These are phyloP conservation scores for Psidium guajava DNA, from an alignment of 345 rosid species.

Conservation along the genomic window DNA sequence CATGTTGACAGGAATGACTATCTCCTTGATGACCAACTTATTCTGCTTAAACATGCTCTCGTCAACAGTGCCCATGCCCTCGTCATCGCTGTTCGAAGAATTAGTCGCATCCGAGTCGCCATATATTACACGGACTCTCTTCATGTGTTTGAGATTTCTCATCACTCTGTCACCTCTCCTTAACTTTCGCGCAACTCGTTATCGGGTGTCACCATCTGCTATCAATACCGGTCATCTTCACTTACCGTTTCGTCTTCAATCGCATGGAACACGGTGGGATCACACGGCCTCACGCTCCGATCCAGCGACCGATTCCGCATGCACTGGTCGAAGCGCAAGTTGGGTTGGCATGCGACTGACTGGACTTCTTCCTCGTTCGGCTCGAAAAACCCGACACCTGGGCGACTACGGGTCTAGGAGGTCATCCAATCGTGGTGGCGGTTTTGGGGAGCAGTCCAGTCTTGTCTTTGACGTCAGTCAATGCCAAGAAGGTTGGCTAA, in stretches of 20 bases:
- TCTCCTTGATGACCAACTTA: not conserved
- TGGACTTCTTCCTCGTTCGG: not conserved
- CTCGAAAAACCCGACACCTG: not conserved
- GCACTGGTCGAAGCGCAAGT: not conserved
- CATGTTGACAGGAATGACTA: not conserved
- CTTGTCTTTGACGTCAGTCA: too few relatives aligned
- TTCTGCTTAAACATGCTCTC: not conserved
- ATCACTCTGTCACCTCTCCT: not conserved
- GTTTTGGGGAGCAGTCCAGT: too few relatives aligned
- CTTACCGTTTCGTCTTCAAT: not conserved
- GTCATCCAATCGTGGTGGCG: too few relatives aligned
- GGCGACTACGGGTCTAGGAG: too few relatives aligned
- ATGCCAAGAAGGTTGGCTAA: too few relatives aligned
- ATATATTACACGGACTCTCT: not conserved
- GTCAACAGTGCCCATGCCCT: not conserved
- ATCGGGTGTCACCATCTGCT: not conserved
- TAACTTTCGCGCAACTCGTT: not conserved
- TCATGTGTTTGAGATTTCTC: not conserved
- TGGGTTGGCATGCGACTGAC: not conserved
- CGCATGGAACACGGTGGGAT: not conserved
- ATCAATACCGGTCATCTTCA: not conserved
- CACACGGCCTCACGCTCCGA: not conserved
- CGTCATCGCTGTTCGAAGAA: not conserved
- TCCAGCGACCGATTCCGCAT: not conserved
- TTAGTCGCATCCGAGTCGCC: not conserved